A percentile compares a stretch with the other conserved stretches of the same genome.
Conservation (phyloP, 805 yeast genomes). For the Saccharomycopsis schoenii region DNA sequence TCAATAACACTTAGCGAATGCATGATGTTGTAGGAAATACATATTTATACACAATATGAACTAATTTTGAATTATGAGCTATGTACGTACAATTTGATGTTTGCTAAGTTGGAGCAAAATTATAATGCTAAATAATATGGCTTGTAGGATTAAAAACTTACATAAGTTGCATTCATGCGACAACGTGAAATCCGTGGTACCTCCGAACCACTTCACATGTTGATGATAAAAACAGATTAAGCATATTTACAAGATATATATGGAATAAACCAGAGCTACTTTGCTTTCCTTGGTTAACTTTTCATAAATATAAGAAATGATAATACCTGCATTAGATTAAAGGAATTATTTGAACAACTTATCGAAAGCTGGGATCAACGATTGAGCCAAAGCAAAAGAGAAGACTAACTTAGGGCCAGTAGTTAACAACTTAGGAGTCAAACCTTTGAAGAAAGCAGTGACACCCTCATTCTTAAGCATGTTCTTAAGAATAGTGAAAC, state of each 20-base stretch:
- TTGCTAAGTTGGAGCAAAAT: too few relatives aligned
- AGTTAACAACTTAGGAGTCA: slow-evolving; percentile 91
- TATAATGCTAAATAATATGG: too few relatives aligned
- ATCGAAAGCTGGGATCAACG: slow-evolving; percentile 94
- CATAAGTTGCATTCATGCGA: too few relatives aligned
- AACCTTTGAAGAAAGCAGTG: slow-evolving; percentile 87
- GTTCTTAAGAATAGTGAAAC: slow-evolving; percentile 84
- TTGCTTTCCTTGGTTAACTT: neutral
- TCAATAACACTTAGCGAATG: too few relatives aligned
- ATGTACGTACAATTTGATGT: too few relatives aligned
- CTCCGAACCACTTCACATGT: too few relatives aligned
- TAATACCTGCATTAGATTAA: neutral
- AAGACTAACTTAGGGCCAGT: slow-evolving; percentile 98
- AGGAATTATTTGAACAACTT: slow-evolving; percentile 28
- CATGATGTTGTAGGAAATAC: too few relatives aligned
- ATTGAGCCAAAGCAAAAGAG: slow-evolving; percentile 95
- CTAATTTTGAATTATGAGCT: too few relatives aligned
- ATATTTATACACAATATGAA: too few relatives aligned
- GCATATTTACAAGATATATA: neutral
- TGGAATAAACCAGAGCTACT: neutral
- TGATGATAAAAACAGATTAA: neutral
- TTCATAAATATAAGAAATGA: neutral
- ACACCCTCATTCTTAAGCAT: slow-evolving; percentile 89
- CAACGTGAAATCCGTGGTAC: too few relatives aligned
- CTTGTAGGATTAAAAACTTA: too few relatives aligned